Percentiles rank a stretch among this genome's conserved stretches.
These are phyloP conservation scores for Colletotrichum plurivorum DNA, from an alignment of 2,329 filamentous ascomycete species.

Conservation along the genomic window DNA sequence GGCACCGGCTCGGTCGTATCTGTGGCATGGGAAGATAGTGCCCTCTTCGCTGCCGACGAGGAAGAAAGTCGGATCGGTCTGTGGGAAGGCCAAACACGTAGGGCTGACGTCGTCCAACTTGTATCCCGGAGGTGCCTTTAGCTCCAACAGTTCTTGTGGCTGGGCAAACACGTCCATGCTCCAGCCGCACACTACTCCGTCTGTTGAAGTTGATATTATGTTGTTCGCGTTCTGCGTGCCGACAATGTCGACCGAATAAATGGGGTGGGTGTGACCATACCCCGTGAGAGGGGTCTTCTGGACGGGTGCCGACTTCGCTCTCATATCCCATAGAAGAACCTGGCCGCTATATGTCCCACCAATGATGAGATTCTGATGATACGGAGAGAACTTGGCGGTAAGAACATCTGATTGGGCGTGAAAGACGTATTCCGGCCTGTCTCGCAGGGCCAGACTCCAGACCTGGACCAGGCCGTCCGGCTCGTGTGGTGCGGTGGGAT, in stretches of 20 bases:
- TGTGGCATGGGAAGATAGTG: constrained; percentile 94
- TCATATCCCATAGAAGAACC: constrained; percentile 96
- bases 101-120: constrained; percentile 96
- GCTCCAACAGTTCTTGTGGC: constrained; percentile 92
- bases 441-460: constrained; percentile 96
- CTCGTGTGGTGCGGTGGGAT: constrained; percentile 93
- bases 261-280: constrained; percentile 94
- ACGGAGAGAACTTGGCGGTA: constrained; percentile 97
- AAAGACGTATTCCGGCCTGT: constrained; percentile 95
- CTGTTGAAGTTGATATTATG: constrained; percentile 96
- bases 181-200: constrained; percentile 97
- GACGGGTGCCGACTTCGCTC: constrained; percentile 88
- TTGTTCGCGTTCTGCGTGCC: constrained; percentile 99
- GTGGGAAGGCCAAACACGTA: constrained; percentile 93
- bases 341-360: constrained; percentile 98
- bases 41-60: constrained; percentile 97
- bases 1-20: constrained; percentile 96
- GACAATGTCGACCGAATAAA: constrained; percentile 95
- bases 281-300: constrained; percentile 97
- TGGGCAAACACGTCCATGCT: constrained; percentile 98
- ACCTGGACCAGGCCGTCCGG: constrained; percentile 94
- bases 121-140: constrained; percentile 86
- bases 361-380: constrained; percentile 95
- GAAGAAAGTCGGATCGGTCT: constrained; percentile 97
- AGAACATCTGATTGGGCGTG: constrained; percentile 96